Evolutionary conservation across 495 filamentous ascomycete species (phyloP), one percentile per base, ranked within the genome.

Genomic region (Corynascus novoguineensis): DNA sequence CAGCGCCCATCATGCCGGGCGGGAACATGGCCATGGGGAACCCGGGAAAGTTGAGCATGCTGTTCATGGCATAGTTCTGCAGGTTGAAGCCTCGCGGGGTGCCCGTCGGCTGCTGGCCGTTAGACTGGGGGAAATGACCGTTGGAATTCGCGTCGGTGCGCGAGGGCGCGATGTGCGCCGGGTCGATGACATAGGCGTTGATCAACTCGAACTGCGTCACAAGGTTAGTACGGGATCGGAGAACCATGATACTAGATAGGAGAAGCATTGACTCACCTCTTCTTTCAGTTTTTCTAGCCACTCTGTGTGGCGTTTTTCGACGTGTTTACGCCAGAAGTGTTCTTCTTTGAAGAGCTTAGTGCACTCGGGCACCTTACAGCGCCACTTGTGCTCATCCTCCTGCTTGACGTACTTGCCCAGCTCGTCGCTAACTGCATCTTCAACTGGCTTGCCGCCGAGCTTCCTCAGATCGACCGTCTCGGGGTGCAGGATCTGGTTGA

Each of bases 341-440:
- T 95, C 86, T 31, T 92, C 95, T 71, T 97, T 97, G 82, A 99
- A 99, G 21, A 97, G 78, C 70, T 99, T 99, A 0, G 88, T 84
- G 70, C 93, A 99, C 34, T 95, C 89, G 2, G 90, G 90, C 19
- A 96, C 90, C 69, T 90, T 96, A 83, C 93, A 99, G 58, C 95
- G 83, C 77, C 85, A 99, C 66, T 96, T 97, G 57, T 88, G 84
- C 64, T 96, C 91, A 62, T 97, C 95, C 69, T 97, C 95, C 70
- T 96, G 92, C 75, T 96, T 97, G 57, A 97, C 88, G 57, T 84
- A 86, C 67, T 95, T 95, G 60, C 71, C 68, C 25, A 97, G 72
- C 62, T 99, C 93, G 40, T 96, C 92, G 52, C 89, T 83, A 15
- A 97, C 57, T 3, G 86, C 90, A 62, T 96, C 90, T 5, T 95